Base-by-base conservation (phyloP, 352 stramenopile species). In the Hyaloperonospora brassicae region DNA sequence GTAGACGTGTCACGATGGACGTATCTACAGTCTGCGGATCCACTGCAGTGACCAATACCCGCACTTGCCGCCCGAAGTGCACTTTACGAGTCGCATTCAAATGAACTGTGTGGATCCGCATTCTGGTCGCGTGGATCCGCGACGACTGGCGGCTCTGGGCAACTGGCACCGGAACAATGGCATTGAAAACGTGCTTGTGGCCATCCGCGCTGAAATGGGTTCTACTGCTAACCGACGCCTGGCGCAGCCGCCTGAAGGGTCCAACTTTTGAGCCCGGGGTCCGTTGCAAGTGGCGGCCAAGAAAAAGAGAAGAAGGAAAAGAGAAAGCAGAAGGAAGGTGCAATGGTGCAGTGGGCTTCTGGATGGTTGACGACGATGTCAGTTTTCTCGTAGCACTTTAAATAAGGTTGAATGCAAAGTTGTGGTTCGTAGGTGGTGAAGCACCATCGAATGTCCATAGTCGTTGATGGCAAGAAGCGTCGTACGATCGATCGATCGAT, bases 11-110 rank as follows among this genome's bases (percentile, higher is more conserved):
- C 94, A 98, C 68, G 96, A 98, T 54, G 87, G 89, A 50, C 88
- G 94, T 55, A 97, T 98, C 61, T 99, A 98, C 74, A 96, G 95
- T 60, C 78, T 98, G 47, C 83, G 86, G 57, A 92, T 97, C 65
- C 82, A 96, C 70, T 97, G 89, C 66, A 92, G 87, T 49, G 85
- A 95, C 57, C 75, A 93, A 36, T 99, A 99, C 67, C 95, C 96
- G n/a, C 79, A 96, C 48, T 59, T 86, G 30, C 93, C 95, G 36
- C 96, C 96, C 6, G 73, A 95, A 44, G 88, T 98, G 23, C 82
- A 85, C 40, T 99, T 99, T 73, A 92, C 97, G 52, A 97, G 91
- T 54, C 92, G 93, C 66, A 42, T 42, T 73, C 98, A 98, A 76
- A 97, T 99, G 85, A 89, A 66, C 52, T 98, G 91, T 68, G 95